Evolutionary conservation across 768 basidiomycete species (phyloP).

Genomic region (Floccularia luteovirens): DNA sequence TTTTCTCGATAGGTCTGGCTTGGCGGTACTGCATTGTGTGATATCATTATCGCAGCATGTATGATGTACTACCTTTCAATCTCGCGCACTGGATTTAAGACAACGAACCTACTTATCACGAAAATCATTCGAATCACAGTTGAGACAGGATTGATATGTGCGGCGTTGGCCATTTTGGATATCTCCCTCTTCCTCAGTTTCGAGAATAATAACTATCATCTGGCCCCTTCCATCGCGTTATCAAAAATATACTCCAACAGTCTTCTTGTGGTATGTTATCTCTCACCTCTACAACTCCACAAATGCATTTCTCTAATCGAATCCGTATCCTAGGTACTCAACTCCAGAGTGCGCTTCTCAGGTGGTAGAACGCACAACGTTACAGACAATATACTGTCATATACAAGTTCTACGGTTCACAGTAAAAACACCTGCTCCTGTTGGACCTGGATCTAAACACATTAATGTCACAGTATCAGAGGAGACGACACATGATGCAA

Average conservation of each 20-base stretch:
- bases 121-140: conserved; percentile 14
- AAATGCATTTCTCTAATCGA: neutral
- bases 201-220: conserved; percentile 14
- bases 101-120: conserved; percentile 10
- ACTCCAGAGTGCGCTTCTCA: conserved; percentile 1
- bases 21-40: conserved; percentile 13
- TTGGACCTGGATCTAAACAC: too few relatives aligned
- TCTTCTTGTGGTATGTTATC: conserved; percentile 2
- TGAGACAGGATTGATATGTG: conserved; percentile 15
- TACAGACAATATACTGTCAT: neutral
- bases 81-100: conserved; percentile 12
- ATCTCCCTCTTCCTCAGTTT: conserved; percentile 12
- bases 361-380: neutral
- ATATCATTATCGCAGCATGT: conserved; percentile 12
- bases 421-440: too few relatives aligned
- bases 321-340: conserved; percentile 1
- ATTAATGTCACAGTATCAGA: too few relatives aligned
- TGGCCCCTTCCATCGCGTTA: conserved; percentile 13
- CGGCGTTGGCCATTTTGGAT: conserved; percentile 14
- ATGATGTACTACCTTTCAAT: conserved; percentile 14
- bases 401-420: too few relatives aligned
- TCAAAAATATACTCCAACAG: conserved; percentile 18
- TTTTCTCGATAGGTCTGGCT: conserved; percentile 8
- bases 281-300: neutral
- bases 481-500: too few relatives aligned